These are phyloP conservation scores for Calonectria hongkongensis DNA, from an alignment of 2,329 filamentous ascomycete species.

Conservation along the genomic window DNA sequence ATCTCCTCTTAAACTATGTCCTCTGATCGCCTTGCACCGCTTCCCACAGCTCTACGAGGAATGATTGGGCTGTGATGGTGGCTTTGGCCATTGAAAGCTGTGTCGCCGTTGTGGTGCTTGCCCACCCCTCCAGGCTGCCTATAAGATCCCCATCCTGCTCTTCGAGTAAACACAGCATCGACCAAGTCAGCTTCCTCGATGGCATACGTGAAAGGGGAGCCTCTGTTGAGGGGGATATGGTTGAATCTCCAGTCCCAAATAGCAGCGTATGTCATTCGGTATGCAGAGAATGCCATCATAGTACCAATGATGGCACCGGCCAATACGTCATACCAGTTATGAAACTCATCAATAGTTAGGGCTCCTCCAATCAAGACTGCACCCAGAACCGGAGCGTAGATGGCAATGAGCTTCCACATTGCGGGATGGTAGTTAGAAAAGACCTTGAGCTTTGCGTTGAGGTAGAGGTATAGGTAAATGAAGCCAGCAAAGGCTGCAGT, in stretches of 20 bases:
- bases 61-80: constrained; percentile 35
- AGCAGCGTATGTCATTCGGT: constrained; percentile 80
- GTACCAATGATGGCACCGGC: constrained; percentile 80
- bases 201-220: constrained; percentile 72
- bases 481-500: constrained; percentile 84
- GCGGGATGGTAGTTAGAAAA: constrained; percentile 83
- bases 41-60: constrained; percentile 44
- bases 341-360: constrained; percentile 82
- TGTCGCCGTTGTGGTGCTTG: constrained; percentile 23
- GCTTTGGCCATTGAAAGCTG: background rate
- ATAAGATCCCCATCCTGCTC: constrained; percentile 74
- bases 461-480: constrained; percentile 81
- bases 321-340: constrained; percentile 85
- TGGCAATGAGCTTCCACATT: constrained; percentile 82
- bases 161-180: constrained; percentile 74
- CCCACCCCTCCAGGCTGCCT: constrained; percentile 39
- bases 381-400: constrained; percentile 80
- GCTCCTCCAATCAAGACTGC: constrained; percentile 81
- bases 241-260: constrained; percentile 81
- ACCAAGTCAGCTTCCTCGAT: constrained; percentile 67
- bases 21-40: constrained; percentile 30
- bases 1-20: constrained; percentile 41
- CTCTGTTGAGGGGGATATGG: constrained; percentile 78
- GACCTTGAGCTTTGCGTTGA: constrained; percentile 87
- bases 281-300: constrained; percentile 78